Evolutionary conservation across 225 moss, liverwort and hornwort species (phyloP), one percentile per base, ranked within the genome.

Genomic region (Physcomitrium patens): DNA sequence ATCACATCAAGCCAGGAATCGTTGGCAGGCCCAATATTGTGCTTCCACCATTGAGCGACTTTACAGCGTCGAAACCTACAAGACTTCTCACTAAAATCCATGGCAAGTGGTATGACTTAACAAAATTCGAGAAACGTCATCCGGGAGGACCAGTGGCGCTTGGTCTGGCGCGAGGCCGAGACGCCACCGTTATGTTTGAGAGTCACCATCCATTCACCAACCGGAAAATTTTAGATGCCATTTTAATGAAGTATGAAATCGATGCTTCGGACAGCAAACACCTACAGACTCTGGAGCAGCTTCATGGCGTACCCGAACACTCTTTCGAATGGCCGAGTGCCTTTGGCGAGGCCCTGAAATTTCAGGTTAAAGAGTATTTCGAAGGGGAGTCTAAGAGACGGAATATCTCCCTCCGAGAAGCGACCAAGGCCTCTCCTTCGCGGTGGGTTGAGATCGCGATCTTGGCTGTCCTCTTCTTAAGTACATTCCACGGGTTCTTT

Each of bases 121-220:
- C 87, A 52, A 79, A 77, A 76, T 87, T 87, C 18, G 87, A 87
- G 81, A 79, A 67, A 28, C 79, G 71, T 7, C 87, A 87, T 37
- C 87, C 87, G 3, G 87, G 87, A 0, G 87, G 87, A 1, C 71
- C 71, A 16, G 87, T 87, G 55, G 59, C 87, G 48, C 57, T 87
- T 9, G 84, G 87, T 1, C 37, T 87, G 14, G 87, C 84, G 26
- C 56, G 81, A 8, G 87, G 84, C 11, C 84, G 87, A 0, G 87
- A 87, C 16, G 12, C 87, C 17, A 87, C 71, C 12, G 84, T 87
- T 42, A 88, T 91, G 88, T 91, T 91, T 18, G 91, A 91, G 78
- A 91, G 91, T 19, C 91, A 91, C 20, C 91, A 91, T 66, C 88
- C 86, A 31, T 91, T 91, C 73, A 84, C 84, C 14, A 72, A 80